Evolutionary conservation across 2,329 filamentous ascomycete genomes (phyloP).

Genomic region (Paraphoma sp.): DNA sequence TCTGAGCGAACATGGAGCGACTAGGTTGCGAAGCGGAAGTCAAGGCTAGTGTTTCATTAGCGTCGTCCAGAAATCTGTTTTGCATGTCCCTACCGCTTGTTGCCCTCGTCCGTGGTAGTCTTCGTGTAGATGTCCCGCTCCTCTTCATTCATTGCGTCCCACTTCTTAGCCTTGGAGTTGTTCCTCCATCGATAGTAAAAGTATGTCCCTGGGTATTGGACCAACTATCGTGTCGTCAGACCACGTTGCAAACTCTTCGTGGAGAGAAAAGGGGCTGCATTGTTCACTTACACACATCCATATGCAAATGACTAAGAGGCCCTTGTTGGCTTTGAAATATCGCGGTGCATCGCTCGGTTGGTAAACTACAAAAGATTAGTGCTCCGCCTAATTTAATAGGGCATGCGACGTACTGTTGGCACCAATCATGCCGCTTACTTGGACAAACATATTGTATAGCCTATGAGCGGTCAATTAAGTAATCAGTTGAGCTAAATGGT

Average conservation of each 20-base stretch:
- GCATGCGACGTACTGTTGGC: neutral
- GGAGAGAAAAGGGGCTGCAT: neutral
- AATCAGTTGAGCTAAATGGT: constrained; percentile 61
- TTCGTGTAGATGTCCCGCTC: neutral
- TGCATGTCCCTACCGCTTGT: neutral
- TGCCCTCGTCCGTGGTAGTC: neutral
- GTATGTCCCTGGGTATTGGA: neutral
- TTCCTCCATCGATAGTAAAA: neutral
- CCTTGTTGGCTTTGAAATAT: neutral
- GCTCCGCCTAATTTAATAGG: neutral
- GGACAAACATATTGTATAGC: constrained; percentile 59
- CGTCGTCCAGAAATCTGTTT: neutral
- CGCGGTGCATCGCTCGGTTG: neutral
- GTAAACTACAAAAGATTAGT: neutral
- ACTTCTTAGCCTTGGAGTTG: neutral
- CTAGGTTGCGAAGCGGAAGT: neutral
- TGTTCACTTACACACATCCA: neutral
- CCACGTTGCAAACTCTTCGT: neutral
- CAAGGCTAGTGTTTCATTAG: neutral
- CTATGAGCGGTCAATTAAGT: constrained; percentile 64
- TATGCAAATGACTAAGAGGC: neutral
- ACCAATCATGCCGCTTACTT: constrained; percentile 19
- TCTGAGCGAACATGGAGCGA: neutral
- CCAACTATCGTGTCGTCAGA: neutral
- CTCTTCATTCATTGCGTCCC: neutral